Percentiles rank a stretch among this genome's conserved stretches.
phyloP scores from a whole-genome alignment of 2,329 filamentous ascomycete genomes.

The Aquanectria penicillioides region DNA sequence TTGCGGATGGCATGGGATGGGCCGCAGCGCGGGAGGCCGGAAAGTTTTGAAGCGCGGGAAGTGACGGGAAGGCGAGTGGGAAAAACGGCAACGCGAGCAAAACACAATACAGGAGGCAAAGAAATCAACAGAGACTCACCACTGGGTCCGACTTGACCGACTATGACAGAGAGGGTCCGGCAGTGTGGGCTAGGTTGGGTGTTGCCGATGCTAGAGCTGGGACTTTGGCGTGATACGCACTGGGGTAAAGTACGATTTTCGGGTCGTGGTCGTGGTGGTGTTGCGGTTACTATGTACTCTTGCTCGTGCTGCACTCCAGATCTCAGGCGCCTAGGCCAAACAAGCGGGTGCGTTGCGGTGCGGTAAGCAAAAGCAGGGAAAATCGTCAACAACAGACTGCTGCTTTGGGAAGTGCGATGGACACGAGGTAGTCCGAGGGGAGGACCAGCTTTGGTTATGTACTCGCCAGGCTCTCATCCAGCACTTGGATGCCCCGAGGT shows the following conservation, averaged over 20 bases:
- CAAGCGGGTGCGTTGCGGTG: conserved; percentile 20
- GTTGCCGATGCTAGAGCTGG: conserved; percentile 6
- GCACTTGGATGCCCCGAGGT: conserved; percentile 32
- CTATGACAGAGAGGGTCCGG: no score
- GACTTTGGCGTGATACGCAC: conserved; percentile 13
- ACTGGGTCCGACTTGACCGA: background rate
- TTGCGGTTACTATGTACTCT: conserved; percentile 16
- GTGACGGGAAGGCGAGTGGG: conserved; percentile 35
- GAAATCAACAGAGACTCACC: conserved; percentile 10
- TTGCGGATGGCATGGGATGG: conserved; percentile 33
- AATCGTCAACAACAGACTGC: conserved; percentile 37
- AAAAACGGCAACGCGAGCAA: conserved; percentile 27
- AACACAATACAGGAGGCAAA: background rate
- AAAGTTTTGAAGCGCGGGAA: conserved; percentile 37
- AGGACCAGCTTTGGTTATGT: conserved; percentile 44
- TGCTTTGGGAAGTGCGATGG: conserved; percentile 37
- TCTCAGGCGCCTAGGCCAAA: conserved; percentile 20
- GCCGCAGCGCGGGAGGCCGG: conserved; percentile 36
- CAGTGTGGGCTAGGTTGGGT: background rate
- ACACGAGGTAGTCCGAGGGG: conserved; percentile 32
- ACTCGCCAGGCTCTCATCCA: conserved; percentile 36
- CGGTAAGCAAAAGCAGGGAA: conserved; percentile 25
- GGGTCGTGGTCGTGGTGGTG: conserved; percentile 17
- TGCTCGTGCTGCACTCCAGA: conserved; percentile 20
- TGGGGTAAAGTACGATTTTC: conserved; percentile 5